Evolutionary conservation across 2,329 filamentous ascomycete genomes (phyloP).

Genomic region (Venturia aucupariae): DNA sequence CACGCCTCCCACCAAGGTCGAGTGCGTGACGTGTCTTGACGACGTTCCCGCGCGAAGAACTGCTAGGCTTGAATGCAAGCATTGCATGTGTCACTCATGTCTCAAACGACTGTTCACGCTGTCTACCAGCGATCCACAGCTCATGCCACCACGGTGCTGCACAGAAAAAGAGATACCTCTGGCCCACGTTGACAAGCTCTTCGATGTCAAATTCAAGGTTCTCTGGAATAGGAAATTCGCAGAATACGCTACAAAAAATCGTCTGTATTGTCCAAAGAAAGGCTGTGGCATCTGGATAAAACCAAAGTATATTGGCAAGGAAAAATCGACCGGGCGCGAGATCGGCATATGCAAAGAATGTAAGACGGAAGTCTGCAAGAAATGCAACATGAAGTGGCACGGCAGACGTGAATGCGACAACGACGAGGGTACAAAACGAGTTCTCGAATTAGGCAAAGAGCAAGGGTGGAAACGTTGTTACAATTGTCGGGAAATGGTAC

Average conservation of each 20-base stretch:
- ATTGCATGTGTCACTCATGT: conserved; percentile 73
- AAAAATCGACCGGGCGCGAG: conserved; percentile 43
- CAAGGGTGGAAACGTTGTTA: conserved; percentile 69
- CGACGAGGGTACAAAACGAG: conserved; percentile 54
- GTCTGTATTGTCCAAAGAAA: conserved; percentile 65
- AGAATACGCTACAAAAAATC: conserved; percentile 64
- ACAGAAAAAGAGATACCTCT: conserved; percentile 62
- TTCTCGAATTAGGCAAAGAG: conserved; percentile 56
- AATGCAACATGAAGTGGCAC: conserved; percentile 70
- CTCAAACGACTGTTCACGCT: conserved; percentile 65
- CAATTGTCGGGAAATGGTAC: conserved; percentile 63
- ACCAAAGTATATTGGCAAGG: conserved; percentile 55
- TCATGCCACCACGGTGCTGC: conserved; percentile 83
- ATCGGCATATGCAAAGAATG: conserved; percentile 63
- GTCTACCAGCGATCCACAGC: conserved; percentile 65
- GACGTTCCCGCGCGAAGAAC: conserved; percentile 55
- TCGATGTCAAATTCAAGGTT: conserved; percentile 64
- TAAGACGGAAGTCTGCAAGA: conserved; percentile 62
- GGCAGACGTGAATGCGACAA: conserved; percentile 58
- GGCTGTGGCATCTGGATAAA: conserved; percentile 74
- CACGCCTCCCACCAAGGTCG: conserved; percentile 40
- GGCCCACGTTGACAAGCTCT: conserved; percentile 65
- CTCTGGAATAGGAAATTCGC: conserved; percentile 73
- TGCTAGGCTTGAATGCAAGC: conserved; percentile 62
- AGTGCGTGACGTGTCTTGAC: conserved; percentile 66